Conservation (phyloP, 2,329 filamentous ascomycete genomes). For the Diplodia seriata region DNA sequence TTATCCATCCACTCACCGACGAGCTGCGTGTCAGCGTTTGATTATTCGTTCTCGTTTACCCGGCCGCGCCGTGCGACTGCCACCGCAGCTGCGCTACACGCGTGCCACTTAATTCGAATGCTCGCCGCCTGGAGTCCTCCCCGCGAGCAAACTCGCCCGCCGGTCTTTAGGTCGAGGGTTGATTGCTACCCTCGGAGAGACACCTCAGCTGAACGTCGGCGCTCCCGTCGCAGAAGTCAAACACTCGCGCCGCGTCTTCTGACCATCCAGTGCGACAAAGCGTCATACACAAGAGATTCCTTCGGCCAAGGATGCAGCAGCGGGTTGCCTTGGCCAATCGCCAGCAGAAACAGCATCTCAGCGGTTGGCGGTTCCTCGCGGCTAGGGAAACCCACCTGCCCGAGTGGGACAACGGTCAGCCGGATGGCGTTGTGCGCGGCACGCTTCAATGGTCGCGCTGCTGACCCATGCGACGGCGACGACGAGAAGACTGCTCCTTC, state of each 20-base stretch:
- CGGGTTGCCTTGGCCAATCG: background rate
- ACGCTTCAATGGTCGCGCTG: background rate
- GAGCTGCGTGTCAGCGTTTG: background rate
- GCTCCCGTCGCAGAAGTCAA: background rate
- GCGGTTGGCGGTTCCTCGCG: background rate
- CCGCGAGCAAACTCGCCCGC: background rate
- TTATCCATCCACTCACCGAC: too few species aligned
- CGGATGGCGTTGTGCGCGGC: background rate
- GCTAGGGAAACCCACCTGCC: conserved; percentile 4
- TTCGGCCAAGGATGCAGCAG: background rate
- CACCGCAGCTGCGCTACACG: background rate
- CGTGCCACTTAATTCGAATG: background rate
- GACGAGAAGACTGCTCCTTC: background rate
- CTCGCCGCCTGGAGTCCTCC: background rate
- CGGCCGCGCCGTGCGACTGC: background rate
- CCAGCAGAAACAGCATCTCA: background rate
- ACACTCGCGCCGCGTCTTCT: background rate
- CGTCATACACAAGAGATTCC: background rate
- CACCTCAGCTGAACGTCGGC: background rate
- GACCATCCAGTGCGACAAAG: background rate
- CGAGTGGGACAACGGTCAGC: background rate
- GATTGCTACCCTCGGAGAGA: background rate
- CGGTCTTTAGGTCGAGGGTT: background rate
- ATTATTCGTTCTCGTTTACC: background rate
- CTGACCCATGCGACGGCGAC: background rate